Base-by-base conservation (phyloP, 2,329 filamentous ascomycete species). In the Plenodomus biglobosus region DNA sequence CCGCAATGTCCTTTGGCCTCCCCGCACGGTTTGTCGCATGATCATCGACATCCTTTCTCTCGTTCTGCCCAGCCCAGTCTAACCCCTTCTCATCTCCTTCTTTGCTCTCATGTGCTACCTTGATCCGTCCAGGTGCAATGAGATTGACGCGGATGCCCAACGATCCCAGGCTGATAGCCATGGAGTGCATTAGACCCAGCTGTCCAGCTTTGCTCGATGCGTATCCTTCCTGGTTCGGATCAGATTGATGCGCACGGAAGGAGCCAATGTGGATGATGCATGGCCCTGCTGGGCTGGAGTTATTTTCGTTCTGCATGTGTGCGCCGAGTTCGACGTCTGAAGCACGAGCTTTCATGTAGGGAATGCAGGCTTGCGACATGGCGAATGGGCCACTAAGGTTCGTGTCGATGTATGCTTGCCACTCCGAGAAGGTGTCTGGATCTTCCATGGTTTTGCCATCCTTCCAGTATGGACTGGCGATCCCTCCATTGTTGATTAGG, bases 171-270 rank as follows among this genome's bases (percentile, higher is more conserved):
- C 73, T 76, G 27, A 78, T 75, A 11, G 77, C 73, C 75, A 80
- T 74, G 21, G 73, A 74, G 53, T 80, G 78, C 62, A 76, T 78
- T 48, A 81, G 53, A 0, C 79, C 78, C 10, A 80, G 60, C 40
- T 81, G 63, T 0, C 78, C 79, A 3, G 78, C 75, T 63, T 81
- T 82, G 10, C 75, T 78, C 0, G 78, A 71, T 16, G 76, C 78
- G 58, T 80, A 79, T 2, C 75, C 76, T 52, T 78, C 76, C 53
- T 77, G 75, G 55, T 78, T 77, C 3, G 73, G 70, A 54, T 79
- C 76, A 22, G 68, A 73, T 50, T 75, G 73, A 32, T 74, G 64
- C 15, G 75, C 75, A 10, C 76, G 73, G 64, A 78, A 78, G 21
- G 73, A 75, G 20, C 73, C 72, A 48, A 78, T 71, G 55, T 76